Evolutionary conservation across 2,329 filamentous ascomycete species (phyloP).

Genomic region (Apiospora malaysiana): DNA sequence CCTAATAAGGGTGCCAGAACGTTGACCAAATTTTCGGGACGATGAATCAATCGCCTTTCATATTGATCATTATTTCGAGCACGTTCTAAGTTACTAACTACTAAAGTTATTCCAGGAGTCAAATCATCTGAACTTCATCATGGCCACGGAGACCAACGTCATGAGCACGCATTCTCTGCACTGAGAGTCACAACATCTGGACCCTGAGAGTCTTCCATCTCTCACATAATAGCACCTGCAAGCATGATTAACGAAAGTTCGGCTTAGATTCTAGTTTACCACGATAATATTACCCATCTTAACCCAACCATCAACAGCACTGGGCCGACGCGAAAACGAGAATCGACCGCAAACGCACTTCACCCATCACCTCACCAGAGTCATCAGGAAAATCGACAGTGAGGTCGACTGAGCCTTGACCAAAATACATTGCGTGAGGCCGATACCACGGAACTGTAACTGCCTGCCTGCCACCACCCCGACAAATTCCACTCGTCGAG

Average conservation of each 20-base stretch:
- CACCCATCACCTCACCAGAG: background rate
- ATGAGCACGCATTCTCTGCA: background rate
- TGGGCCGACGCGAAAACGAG: background rate
- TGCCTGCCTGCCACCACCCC: background rate
- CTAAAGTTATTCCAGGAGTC: background rate
- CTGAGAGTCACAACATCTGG: background rate
- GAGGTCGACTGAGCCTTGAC: background rate
- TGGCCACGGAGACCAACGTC: background rate
- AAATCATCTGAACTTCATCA: background rate
- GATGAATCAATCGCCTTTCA: too few species aligned
- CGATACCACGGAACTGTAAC: background rate
- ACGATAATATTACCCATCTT: background rate
- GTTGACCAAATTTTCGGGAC: too few species aligned
- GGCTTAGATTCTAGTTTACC: background rate
- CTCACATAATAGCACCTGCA: background rate
- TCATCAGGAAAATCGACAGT: background rate
- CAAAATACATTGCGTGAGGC: background rate
- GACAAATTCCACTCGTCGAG: background rate
- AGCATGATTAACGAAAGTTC: conserved; percentile 6
- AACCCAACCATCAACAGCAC: background rate
- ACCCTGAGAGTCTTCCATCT: background rate
- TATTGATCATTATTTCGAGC: background rate
- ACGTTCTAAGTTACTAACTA: background rate
- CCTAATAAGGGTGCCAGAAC: too few species aligned
- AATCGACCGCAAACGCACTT: background rate